phyloP scores from a whole-genome alignment of 1,139 yeast species.

The Candida dubliniensis region DNA sequence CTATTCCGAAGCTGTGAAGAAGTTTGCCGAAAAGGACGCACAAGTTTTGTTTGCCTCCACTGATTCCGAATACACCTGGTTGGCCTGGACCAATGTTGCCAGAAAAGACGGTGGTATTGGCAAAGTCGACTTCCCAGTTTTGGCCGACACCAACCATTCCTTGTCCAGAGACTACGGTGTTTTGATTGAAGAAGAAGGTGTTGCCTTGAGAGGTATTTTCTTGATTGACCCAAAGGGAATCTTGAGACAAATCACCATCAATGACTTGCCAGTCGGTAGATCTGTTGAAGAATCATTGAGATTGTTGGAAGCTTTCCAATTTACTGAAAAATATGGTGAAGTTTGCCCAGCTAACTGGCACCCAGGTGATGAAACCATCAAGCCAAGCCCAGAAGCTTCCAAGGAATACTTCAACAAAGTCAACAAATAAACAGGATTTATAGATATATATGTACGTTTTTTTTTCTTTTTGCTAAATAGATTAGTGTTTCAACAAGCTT shows the following conservation, averaged over 20 bases:
- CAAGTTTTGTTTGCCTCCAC: constrained; percentile 95
- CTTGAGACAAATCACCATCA: constrained; percentile 94
- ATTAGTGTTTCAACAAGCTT: not conserved
- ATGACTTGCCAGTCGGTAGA: constrained; percentile 99
- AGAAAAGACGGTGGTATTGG: constrained; percentile 99
- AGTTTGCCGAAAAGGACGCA: constrained; percentile 83
- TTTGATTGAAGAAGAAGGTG: constrained; percentile 90
- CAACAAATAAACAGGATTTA: constrained; percentile 26
- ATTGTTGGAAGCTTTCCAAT: constrained; percentile 97
- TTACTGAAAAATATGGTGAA: constrained; percentile 97
- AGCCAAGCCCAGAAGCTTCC: constrained; percentile 79
- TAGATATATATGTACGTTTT: not conserved
- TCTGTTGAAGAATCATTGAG: constrained; percentile 96
- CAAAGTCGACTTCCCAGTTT: constrained; percentile 85
- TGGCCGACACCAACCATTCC: constrained; percentile 96
- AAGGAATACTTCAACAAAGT: constrained; percentile 77
- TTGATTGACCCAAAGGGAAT: constrained; percentile 93
- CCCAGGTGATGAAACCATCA: constrained; percentile 93
- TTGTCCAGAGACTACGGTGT: constrained; percentile 96
- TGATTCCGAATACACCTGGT: constrained; percentile 94
- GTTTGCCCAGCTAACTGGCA: constrained; percentile 99
- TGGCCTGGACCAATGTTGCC: constrained; percentile 97
- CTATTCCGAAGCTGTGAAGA: constrained; percentile 90
- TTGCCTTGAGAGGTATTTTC: constrained; percentile 97
- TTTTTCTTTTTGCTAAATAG: not conserved